phyloP scores from a whole-genome alignment of 139 green algal genomes.

The Spirogloea muscicola region DNA sequence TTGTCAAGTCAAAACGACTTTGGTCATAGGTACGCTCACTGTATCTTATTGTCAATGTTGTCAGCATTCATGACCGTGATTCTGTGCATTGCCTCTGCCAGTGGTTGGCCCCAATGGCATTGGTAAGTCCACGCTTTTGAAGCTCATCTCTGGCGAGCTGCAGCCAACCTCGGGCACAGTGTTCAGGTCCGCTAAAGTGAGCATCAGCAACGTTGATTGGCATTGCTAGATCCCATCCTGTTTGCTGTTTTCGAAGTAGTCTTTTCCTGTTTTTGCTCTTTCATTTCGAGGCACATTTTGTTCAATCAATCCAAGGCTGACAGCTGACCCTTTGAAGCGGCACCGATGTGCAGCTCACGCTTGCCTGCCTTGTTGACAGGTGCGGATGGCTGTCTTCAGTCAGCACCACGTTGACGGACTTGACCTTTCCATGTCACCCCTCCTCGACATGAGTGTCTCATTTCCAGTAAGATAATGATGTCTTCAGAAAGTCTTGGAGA shows the following conservation, averaged over 20 bases:
- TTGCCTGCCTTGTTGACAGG: no score
- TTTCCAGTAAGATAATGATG: constrained; percentile 29
- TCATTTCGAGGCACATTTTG: no score
- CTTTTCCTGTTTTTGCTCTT: no score
- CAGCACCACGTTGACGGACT: constrained; percentile 95
- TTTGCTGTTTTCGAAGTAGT: no score
- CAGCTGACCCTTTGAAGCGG: no score
- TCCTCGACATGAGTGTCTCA: constrained; percentile 47
- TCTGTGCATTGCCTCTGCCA: constrained; percentile 17
- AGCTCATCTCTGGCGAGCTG: constrained; percentile 66
- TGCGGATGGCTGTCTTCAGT: constrained; percentile 83
- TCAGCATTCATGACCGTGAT: constrained; percentile 60
- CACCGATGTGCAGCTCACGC: no score
- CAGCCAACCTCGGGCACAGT: constrained; percentile 50
- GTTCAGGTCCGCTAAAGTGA: constrained; percentile 49
- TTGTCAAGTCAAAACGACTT: background rate
- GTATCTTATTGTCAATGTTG: no score
- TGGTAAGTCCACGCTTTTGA: constrained; percentile 88
- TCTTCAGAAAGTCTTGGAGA: background rate
- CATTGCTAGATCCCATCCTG: no score
- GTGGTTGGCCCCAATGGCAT: constrained; percentile 82
- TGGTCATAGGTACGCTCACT: background rate
- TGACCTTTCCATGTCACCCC: constrained; percentile 66
- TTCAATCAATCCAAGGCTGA: no score
- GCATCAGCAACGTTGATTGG: no score